Base-by-base conservation (phyloP, 164 flowering plant species). In the Annona cherimola region DNA sequence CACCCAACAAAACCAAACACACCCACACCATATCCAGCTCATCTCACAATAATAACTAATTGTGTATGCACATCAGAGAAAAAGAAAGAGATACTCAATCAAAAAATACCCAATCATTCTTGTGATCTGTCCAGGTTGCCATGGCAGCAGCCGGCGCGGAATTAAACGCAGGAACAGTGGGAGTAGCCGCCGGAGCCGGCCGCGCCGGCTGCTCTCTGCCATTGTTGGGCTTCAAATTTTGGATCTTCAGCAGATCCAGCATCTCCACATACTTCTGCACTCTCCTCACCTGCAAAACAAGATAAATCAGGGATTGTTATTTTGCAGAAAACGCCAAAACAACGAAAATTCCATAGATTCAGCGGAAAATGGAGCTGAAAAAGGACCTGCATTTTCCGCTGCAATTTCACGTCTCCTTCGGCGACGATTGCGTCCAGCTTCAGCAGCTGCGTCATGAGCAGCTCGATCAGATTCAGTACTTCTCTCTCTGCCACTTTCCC, bases 371-470 rank as follows among this genome's bases (percentile, higher is more conserved):
- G n/a, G 35, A 26, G 35, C 35, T 4, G 43, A 35, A 35, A 39
- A 40, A 40, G 11, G 84, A 93, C 98, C 95, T 93, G 99, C 89
- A 91, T 82, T 87, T 86, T 91, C 77, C 97, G 86, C 84, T 91
- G 97, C 79, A 86, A 72, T 75, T 89, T 90, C 8, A 80, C 92
- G 76, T 91, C 98, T 20, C 97, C 97, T 46, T 93, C 97, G 0
- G 84, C 96, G 60, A 82, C 71, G 20, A 95, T 84, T 0, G 87
- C 87, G 73, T 95, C 99, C 79, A 95, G 76, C 71, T 90, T 95
- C 20, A 95, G 82, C 79, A 93, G 72, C 64, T 95, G 91, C 70
- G 82, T 88, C 99, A 95, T 95, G 83, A 95, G 76, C 69, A 85
- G 63, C 82, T 95, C 99, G 18, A 82, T 95, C 80, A 88, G 61